Percentiles rank a stretch among this genome's conserved stretches.
Conservation (phyloP, 2,329 filamentous ascomycete genomes). For the Periconia digitata region DNA sequence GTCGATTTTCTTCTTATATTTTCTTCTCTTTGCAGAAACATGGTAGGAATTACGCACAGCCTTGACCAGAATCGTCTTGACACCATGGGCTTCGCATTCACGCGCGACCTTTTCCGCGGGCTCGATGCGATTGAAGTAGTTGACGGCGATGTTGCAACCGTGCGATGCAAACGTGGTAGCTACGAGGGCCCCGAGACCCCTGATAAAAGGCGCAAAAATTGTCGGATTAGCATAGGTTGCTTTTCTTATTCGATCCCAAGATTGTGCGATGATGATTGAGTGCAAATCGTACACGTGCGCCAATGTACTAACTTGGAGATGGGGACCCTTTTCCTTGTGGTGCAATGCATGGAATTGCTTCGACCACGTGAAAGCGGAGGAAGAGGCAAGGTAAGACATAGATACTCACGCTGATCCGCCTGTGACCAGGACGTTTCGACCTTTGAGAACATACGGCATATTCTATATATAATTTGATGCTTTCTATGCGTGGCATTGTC, state of each 20-base stretch:
- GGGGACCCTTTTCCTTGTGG: no score
- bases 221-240: no score
- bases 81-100: slow-evolving; percentile 55
- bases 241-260: no score
- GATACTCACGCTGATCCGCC: slow-evolving; percentile 61
- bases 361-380: background rate
- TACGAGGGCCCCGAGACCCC: slow-evolving; percentile 72
- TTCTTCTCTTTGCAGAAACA: background rate
- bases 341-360: no score
- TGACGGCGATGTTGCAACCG: slow-evolving; percentile 71
- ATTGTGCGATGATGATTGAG: no score
- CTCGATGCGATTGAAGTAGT: slow-evolving; percentile 66
- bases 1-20: background rate
- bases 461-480: background rate
- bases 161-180: slow-evolving; percentile 67
- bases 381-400: background rate
- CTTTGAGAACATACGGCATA: slow-evolving; percentile 66
- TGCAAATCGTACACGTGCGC: background rate
- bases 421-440: slow-evolving; percentile 65
- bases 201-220: no score
- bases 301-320: background rate
- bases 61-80: slow-evolving; percentile 59
- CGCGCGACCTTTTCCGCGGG: slow-evolving; percentile 61
- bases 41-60: slow-evolving; percentile 52
- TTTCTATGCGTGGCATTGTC: no score